phyloP scores from a whole-genome alignment of 1,139 yeast species.

The Kurtzmaniella natalensis region DNA sequence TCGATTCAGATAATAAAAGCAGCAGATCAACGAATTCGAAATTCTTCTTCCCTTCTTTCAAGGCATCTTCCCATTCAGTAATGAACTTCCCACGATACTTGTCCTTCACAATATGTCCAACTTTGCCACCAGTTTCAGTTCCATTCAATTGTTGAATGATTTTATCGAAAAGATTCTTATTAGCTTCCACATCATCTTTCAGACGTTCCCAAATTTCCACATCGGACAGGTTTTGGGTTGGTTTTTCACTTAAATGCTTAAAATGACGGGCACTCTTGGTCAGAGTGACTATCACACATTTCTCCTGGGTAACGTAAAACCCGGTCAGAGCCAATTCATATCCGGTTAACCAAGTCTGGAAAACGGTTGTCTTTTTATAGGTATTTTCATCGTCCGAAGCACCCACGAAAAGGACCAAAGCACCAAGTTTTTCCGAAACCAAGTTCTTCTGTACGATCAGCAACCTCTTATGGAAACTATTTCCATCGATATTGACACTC shows the following conservation, averaged over 20 bases:
- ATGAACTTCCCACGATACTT: slow-evolving; percentile 77
- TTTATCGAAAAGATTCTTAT: slow-evolving; percentile 63
- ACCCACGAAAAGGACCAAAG: slow-evolving; percentile 70
- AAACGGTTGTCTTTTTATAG: slow-evolving; percentile 80
- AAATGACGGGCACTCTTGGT: slow-evolving; percentile 85
- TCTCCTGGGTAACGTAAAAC: slow-evolving; percentile 58
- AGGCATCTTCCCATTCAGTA: slow-evolving; percentile 62
- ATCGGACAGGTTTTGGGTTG: slow-evolving; percentile 35
- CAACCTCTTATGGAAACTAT: slow-evolving; percentile 37
- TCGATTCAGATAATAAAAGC: slow-evolving; percentile 47
- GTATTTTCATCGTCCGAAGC: slow-evolving; percentile 86
- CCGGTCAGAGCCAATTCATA: slow-evolving; percentile 94
- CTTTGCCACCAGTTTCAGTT: slow-evolving; percentile 18
- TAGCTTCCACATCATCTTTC: slow-evolving; percentile 54
- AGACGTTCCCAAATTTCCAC: slow-evolving; percentile 74
- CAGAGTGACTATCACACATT: slow-evolving; percentile 68
- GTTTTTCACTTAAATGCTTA: slow-evolving; percentile 42
- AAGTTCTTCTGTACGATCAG: slow-evolving; percentile 37
- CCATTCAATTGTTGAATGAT: slow-evolving; percentile 48
- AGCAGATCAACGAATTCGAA: slow-evolving; percentile 52
- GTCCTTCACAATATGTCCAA: slow-evolving; percentile 71
- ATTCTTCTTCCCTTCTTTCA: slow-evolving; percentile 25
- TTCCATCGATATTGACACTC: slow-evolving; percentile 34
- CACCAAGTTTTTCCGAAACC: slow-evolving; percentile 41
- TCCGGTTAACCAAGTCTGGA: slow-evolving; percentile 91